Evolutionary conservation across 2,329 filamentous ascomycete species (phyloP).

Genomic region (Hypoxylon sp.): DNA sequence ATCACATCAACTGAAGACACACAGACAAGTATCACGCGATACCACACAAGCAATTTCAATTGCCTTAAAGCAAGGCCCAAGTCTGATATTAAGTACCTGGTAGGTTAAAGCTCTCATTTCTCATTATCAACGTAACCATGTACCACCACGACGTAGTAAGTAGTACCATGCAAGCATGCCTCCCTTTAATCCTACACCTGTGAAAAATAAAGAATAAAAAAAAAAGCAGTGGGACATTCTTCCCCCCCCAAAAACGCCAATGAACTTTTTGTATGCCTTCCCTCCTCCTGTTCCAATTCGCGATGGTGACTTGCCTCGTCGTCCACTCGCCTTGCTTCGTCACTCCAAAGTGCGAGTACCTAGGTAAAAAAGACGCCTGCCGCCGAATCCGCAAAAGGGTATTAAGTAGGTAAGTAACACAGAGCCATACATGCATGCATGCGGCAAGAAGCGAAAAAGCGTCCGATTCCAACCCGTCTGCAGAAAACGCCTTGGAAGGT

Average conservation of each 20-base stretch:
- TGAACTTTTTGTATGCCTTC: constrained; percentile 10
- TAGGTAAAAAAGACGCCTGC: neutral
- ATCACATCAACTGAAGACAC: neutral
- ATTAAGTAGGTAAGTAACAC: constrained; percentile 14
- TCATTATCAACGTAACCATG: constrained; percentile 20
- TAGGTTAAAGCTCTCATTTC: constrained; percentile 17
- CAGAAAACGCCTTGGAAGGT: neutral
- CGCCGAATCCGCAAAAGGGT: constrained; percentile 3
- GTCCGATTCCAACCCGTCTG: neutral
- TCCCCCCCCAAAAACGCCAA: constrained; percentile 1
- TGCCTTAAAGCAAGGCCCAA: neutral
- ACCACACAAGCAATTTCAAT: neutral
- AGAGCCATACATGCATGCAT: neutral
- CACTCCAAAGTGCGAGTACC: neutral
- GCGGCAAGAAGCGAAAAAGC: constrained; percentile 18
- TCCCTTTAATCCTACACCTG: constrained; percentile 3
- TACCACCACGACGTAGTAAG: neutral
- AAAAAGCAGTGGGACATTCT: neutral
- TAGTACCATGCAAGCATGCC: constrained; percentile 16
- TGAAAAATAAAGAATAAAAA: neutral
- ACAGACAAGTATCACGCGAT: neutral
- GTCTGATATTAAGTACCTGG: neutral
- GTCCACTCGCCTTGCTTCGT: neutral
- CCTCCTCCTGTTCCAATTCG: constrained; percentile 4
- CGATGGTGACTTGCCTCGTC: neutral